phyloP scores from a whole-genome alignment of 768 basidiomycete species.

The Boletus reticuloceps region DNA sequence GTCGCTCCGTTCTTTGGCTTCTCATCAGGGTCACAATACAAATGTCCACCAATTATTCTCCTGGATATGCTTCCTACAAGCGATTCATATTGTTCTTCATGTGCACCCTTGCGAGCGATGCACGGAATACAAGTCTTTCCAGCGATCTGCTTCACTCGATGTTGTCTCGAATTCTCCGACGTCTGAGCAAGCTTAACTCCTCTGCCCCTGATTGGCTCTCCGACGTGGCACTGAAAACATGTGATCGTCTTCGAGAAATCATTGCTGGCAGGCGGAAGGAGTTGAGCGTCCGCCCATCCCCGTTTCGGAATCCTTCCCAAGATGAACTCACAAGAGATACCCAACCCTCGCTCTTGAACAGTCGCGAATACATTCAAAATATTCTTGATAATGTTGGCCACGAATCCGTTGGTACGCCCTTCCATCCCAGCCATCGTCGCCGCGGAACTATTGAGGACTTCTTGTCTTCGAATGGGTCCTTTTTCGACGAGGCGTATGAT shows the following conservation, averaged over 20 bases:
- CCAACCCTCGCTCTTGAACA: not conserved
- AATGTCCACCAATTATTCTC: too few species aligned
- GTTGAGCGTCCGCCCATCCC: not conserved
- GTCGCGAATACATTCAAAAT: not conserved
- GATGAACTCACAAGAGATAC: not conserved
- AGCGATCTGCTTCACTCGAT: too few species aligned
- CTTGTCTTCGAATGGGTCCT: slow-evolving; percentile 9
- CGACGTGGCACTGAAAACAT: not conserved
- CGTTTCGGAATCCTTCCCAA: not conserved
- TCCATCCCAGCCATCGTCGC: not conserved
- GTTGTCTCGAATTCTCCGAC: too few species aligned
- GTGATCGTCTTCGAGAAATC: not conserved
- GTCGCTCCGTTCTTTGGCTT: too few species aligned
- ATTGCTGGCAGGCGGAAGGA: not conserved
- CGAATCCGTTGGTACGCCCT: not conserved
- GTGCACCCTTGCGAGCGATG: too few species aligned
- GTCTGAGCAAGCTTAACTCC: too few species aligned
- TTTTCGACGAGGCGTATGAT: slow-evolving; percentile 2
- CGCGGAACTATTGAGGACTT: slow-evolving; percentile 14
- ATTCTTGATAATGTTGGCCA: not conserved
- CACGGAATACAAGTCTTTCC: too few species aligned
- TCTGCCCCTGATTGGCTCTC: not conserved
- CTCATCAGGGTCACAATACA: too few species aligned
- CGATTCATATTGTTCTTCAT: too few species aligned
- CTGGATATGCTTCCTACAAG: too few species aligned